Base-by-base conservation (phyloP, 1,284 basidiomycete species). In the Naganishia sp. region DNA sequence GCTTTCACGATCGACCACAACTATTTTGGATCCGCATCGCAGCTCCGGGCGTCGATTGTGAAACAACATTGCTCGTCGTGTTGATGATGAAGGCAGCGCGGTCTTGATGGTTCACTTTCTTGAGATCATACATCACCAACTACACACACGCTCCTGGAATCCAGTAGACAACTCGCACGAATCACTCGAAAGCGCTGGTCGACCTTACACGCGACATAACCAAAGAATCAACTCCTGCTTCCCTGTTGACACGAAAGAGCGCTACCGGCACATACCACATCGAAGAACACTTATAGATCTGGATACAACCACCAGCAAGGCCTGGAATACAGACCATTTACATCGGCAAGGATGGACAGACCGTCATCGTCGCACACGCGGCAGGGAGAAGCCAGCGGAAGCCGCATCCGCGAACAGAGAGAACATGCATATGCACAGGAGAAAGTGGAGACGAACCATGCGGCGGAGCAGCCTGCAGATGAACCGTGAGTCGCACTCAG, bases 361-460 rank as follows among this genome's bases (percentile, higher is more conserved):
- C 48, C 48, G 15, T 42, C 59, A 43, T 61, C 59, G 18, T 61
- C 59, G 16, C 31, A 52, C 39, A 16, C 59, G 15, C 59, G 59
- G 23, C 48, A 61, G 21, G 48, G 36, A 13, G 59, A 61, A 25
- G 25, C 59, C 10, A 61, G 39, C 50, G 59, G 48, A 50, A 52
- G 48, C 18, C 42, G 59, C 28, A 10, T 48, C 25, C n/a, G 59
- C 15, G 59, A 61, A 15, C 48, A 43, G 25, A 49, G 46, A 50
- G 59, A 60, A 60, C 57, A 31, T 13, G 28, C 48, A n/a, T 50
- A 50, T 49, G 57, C 36, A 23, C 57, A 60, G 49, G 48, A 50
- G 33, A n/a, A 48, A 16, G 33, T 21, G 13, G 48, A 61, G 11
- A 28, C 59, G 59, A 9, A 42, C 1, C 48, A 61, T 13, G 16